Base-by-base conservation (phyloP, 805 yeast genomes). In the Debaryomyces prosopidis region DNA sequence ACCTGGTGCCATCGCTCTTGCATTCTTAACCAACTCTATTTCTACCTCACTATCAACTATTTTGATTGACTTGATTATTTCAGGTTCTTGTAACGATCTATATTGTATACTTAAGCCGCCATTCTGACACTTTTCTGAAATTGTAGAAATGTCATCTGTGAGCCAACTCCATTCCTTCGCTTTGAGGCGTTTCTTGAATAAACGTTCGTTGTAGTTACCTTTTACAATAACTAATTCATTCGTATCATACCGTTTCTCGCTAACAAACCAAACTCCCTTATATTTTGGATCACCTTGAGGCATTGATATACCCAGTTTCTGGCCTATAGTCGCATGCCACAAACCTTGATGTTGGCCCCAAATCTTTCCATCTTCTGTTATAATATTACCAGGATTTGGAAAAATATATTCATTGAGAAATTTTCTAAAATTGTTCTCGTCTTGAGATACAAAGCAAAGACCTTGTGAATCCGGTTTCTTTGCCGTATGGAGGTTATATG, bases 261-360 rank as follows among this genome's bases (percentile, higher is more conserved):
- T 79, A 1, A 91, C 89, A 62, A 82, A 89, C 99, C 99, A 94
- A 1, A 80, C 72, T 0, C 98, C 98, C 36, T 77, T 71, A 52
- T 78, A 83, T 5, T 63, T 60, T 0, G 91, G 91, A 52, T 86
- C 84, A 0, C 91, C 92, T 62, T 94, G 98, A 0, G 97, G 97
- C 87, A 92, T 79, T 0, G 89, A 76, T 1, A 90, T 66, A 3
- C 91, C 82, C 14, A 85, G 77, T 50, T 84, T 80, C 66, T 94
- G 98, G 0, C 99, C 99, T 17, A 92, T 81, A 0, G 99, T 94
- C n/a, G 89, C 92, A 39, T 87, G 82, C 98, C 98, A 94, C 8
- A 94, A 61, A 0, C 99, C 99, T 20, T 77, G 68, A 63, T 94
- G 99, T 39, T 63, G 55, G 0, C 97, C 98, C 81, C 94, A 89